Evolutionary conservation across 768 basidiomycete species (phyloP).

Genomic region (Sistotremastrum suecicum): DNA sequence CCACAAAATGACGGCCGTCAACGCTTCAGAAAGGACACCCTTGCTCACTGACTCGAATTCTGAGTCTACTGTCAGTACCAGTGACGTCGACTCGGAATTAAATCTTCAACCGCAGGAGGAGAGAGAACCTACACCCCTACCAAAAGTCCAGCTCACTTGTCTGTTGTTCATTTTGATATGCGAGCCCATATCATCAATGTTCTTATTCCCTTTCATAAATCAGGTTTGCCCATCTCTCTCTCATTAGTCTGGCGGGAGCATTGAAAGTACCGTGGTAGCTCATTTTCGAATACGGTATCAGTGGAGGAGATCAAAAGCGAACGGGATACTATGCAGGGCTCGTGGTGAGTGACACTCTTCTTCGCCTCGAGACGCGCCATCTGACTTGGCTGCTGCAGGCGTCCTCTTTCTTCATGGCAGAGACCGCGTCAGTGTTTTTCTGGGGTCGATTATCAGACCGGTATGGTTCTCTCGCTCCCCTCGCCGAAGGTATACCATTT

Average conservation of each 20-base stretch:
- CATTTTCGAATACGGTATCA: conserved; percentile 40
- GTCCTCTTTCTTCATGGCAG: conserved; percentile 27
- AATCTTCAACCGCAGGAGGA: no score
- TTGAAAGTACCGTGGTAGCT: conserved; percentile 22
- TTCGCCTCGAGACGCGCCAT: not conserved
- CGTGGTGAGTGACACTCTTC: conserved; percentile 19
- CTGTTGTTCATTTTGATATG: conserved; percentile 20
- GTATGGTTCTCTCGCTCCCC: no score
- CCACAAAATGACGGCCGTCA: no score
- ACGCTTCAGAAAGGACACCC: no score
- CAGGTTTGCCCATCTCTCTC: not conserved
- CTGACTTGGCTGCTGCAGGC: conserved; percentile 13
- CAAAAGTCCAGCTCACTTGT: conserved; percentile 24
- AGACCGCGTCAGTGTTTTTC: conserved; percentile 27
- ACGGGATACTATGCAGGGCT: conserved; percentile 36
- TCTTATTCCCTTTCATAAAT: conserved; percentile 9
- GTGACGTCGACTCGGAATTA: no score
- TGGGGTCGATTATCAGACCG: conserved; percentile 32
- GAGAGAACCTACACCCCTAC: conserved; percentile 17
- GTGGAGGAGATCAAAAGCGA: conserved; percentile 27
- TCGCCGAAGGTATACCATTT: no score
- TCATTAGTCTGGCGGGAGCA: no score
- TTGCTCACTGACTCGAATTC: no score
- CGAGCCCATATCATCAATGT: conserved; percentile 10
- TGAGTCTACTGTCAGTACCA: no score